phyloP scores from a whole-genome alignment of 2,329 filamentous ascomycete species.

The Zelopaecilomyces penicillatus region DNA sequence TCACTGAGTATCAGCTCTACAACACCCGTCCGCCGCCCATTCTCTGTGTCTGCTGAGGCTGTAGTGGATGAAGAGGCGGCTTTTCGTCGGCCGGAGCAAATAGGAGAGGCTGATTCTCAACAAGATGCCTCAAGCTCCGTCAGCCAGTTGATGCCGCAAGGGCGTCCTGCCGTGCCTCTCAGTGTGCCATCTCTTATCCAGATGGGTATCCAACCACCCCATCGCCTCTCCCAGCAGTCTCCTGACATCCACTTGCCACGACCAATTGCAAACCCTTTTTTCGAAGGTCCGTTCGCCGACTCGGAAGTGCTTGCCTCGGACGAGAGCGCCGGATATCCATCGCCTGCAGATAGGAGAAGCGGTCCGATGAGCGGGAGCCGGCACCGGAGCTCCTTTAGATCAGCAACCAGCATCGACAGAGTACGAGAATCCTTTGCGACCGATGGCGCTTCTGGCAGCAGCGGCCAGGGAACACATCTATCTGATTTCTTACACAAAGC shows the following conservation, averaged over 20 bases:
- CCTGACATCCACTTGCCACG: slow-evolving; percentile 1
- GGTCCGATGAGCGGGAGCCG: neutral
- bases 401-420: slow-evolving; percentile 10
- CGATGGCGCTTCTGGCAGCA: slow-evolving; percentile 4
- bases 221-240: neutral
- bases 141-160: slow-evolving; percentile 2
- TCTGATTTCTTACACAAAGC: slow-evolving; percentile 18
- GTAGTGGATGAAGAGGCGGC: slow-evolving; percentile 1
- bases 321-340: slow-evolving; percentile 21
- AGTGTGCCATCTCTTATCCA: slow-evolving; percentile 16
- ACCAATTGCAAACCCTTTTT: slow-evolving; percentile 3
- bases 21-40: slow-evolving; percentile 1
- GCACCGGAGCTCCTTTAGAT: slow-evolving; percentile 13
- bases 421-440: slow-evolving; percentile 13
- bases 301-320: slow-evolving; percentile 17
- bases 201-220: slow-evolving; percentile 8
- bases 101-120: neutral
- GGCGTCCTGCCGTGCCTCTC: slow-evolving; percentile 10
- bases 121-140: slow-evolving; percentile 4
- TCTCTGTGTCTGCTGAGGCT: neutral
- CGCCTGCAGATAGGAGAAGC: slow-evolving; percentile 12
- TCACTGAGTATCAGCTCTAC: slow-evolving; percentile 5
- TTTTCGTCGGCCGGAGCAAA: neutral
- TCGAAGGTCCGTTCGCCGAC: slow-evolving; percentile 10
- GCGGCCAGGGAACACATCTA: slow-evolving; percentile 9